phyloP scores from a whole-genome alignment of 257 asterid species.

The Leonotis leonurus region DNA sequence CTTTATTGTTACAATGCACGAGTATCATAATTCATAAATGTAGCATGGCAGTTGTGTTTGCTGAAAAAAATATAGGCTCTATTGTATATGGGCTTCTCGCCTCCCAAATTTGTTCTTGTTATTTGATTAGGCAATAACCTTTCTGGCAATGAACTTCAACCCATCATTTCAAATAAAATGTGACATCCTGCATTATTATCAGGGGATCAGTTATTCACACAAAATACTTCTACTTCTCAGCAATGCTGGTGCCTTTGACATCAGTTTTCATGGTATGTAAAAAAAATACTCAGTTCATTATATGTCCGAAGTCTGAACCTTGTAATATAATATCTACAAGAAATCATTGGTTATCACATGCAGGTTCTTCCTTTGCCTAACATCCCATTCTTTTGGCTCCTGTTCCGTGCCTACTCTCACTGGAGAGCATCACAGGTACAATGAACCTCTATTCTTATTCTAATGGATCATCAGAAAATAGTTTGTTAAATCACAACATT shows the following conservation, averaged over 20 bases:
- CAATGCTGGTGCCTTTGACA: slow-evolving; percentile 69
- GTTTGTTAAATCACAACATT: neutral
- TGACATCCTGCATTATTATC: slow-evolving; percentile 20
- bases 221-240: slow-evolving; percentile 78
- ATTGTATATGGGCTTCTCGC: neutral
- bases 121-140: neutral
- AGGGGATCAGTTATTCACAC: slow-evolving; percentile 89
- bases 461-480: neutral
- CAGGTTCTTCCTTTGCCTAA: slow-evolving; percentile 98
- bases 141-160: neutral
- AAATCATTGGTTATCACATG: slow-evolving; percentile 8
- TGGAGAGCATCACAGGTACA: slow-evolving; percentile 97
- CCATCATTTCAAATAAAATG: neutral
- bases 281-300: neutral
- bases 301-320: neutral
- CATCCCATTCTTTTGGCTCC: slow-evolving; percentile 90
- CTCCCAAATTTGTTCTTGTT: neutral
- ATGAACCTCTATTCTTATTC: neutral
- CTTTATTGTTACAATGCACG: neutral
- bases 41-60: neutral
- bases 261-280: slow-evolving; percentile 63
- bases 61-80: neutral
- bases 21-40: neutral
- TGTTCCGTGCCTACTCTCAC: slow-evolving; percentile 92
- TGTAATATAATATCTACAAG: neutral